These are phyloP conservation scores for Penicillium diatomitis DNA, from an alignment of 495 filamentous ascomycete species.

Conservation along the genomic window DNA sequence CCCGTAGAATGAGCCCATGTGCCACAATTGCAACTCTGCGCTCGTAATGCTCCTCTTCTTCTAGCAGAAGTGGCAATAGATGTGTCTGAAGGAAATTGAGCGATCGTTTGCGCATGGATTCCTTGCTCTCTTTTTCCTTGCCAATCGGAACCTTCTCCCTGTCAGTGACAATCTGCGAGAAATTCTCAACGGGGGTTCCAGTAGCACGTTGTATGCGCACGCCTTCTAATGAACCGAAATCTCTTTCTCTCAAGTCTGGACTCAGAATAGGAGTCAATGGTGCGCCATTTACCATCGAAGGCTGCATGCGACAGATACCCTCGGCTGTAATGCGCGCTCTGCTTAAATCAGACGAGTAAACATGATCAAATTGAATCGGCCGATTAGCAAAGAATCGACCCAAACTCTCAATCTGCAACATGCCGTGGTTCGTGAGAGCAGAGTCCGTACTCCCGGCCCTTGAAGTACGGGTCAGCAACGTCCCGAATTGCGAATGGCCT, in stretches of 20 bases:
- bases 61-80: slow-evolving; percentile 47
- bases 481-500: background rate
- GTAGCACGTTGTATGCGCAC: background rate
- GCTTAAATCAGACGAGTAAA: slow-evolving; percentile 75
- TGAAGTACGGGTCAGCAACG: background rate
- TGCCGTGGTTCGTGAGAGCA: slow-evolving; percentile 69
- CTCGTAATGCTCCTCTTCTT: slow-evolving; percentile 7
- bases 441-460: slow-evolving; percentile 78
- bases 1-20: slow-evolving; percentile 69
- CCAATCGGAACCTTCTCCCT: background rate
- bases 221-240: slow-evolving; percentile 22
- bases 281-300: background rate
- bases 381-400: slow-evolving; percentile 26
- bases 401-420: slow-evolving; percentile 61
- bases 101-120: slow-evolving; percentile 53
- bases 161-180: background rate
- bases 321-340: slow-evolving; percentile 57
- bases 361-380: slow-evolving; percentile 40
- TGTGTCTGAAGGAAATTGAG: slow-evolving; percentile 53
- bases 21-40: slow-evolving; percentile 58
- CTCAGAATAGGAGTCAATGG: slow-evolving; percentile 9
- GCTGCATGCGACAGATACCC: slow-evolving; percentile 14
- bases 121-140: slow-evolving; percentile 32
- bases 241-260: slow-evolving; percentile 16
- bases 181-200: background rate